Conservation (phyloP, 2,329 filamentous ascomycete genomes). For the Periconia digitata region DNA sequence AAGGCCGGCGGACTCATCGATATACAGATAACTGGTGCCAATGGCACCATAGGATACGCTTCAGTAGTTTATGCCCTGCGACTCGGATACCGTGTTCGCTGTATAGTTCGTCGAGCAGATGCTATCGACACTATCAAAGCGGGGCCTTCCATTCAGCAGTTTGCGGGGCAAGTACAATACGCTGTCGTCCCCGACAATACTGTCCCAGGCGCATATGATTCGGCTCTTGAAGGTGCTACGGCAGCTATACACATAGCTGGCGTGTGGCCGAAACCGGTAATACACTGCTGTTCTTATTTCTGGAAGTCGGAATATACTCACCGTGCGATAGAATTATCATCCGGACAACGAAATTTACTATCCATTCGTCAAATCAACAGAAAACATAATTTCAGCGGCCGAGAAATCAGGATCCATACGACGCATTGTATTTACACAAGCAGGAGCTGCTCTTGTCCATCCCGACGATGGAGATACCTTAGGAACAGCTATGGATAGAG, state of each 20-base stretch:
- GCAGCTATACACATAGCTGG: conserved; percentile 38
- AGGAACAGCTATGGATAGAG: conserved; percentile 28
- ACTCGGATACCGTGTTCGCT: conserved; percentile 34
- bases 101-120: conserved; percentile 32
- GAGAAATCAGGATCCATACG: conserved; percentile 25
- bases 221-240: conserved; percentile 22
- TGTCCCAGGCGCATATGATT: conserved; percentile 26
- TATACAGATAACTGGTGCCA: conserved; percentile 36
- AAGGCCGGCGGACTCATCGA: background rate
- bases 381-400: conserved; percentile 29
- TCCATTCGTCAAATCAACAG: conserved; percentile 37
- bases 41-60: conserved; percentile 38
- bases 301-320: background rate
- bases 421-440: conserved; percentile 37
- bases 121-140: conserved; percentile 26
- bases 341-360: conserved; percentile 37
- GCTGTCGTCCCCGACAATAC: conserved; percentile 34
- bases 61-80: conserved; percentile 29
- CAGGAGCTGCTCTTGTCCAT: conserved; percentile 34
- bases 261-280: conserved; percentile 34
- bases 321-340: conserved; percentile 22
- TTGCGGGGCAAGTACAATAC: conserved; percentile 23
- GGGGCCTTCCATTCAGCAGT: conserved; percentile 29
- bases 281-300: background rate
- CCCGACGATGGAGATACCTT: conserved; percentile 35